phyloP scores from a whole-genome alignment of 306 rosid genomes.

The Pterocarpus santalinus region DNA sequence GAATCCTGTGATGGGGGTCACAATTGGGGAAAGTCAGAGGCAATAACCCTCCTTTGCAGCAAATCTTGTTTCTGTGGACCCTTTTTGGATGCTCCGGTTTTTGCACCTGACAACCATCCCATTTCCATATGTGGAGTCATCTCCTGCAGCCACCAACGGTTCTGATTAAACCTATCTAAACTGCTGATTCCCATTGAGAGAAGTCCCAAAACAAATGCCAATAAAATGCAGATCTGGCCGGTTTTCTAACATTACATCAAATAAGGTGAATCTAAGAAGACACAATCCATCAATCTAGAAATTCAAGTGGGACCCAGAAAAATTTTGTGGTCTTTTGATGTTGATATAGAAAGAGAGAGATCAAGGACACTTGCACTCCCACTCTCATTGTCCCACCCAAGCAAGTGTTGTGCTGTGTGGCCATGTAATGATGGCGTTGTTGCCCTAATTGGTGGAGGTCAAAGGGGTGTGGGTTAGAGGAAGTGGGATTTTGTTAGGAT shows the following conservation, averaged over 20 bases:
- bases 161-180: background rate
- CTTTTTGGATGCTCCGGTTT: background rate
- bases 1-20: constrained; percentile 2
- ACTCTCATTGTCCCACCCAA: constrained; percentile 50
- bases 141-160: background rate
- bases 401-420: constrained; percentile 39
- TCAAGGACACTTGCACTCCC: constrained; percentile 30
- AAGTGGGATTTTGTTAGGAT: constrained; percentile 47
- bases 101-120: constrained; percentile 8
- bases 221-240: constrained; percentile 6
- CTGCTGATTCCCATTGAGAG: constrained; percentile 32
- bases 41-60: background rate
- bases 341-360: background rate
- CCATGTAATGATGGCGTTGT: constrained; percentile 53
- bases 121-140: constrained; percentile 20
- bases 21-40: constrained; percentile 4
- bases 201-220: constrained; percentile 39
- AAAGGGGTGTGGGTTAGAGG: constrained; percentile 40
- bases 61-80: constrained; percentile 27
- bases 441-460: constrained; percentile 63
- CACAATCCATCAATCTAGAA: constrained; percentile 40
- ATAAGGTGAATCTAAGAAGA: constrained; percentile 1
- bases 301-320: constrained; percentile 35
- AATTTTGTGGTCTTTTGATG: constrained; percentile 42
- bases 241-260: constrained; percentile 25